phyloP scores from a whole-genome alignment of 306 rosid species.

The Vigna angularis region DNA sequence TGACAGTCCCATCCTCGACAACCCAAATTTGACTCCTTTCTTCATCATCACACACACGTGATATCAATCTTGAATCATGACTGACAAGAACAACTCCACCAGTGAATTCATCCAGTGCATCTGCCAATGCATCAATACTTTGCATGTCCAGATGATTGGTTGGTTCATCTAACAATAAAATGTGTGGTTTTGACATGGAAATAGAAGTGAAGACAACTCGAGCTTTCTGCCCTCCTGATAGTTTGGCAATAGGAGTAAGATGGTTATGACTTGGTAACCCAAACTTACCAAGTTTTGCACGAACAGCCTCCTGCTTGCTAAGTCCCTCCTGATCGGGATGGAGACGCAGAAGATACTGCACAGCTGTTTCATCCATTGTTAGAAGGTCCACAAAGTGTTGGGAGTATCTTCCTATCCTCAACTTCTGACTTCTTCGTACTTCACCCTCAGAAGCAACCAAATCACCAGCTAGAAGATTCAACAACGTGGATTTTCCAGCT shows the following conservation, averaged over 20 bases:
- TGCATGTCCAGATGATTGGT: slow-evolving; percentile 86
- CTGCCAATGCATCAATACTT: slow-evolving; percentile 81
- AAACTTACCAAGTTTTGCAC: slow-evolving; percentile 72
- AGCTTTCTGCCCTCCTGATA: slow-evolving; percentile 76
- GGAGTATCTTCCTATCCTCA: slow-evolving; percentile 73
- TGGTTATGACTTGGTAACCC: slow-evolving; percentile 81
- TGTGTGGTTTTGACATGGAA: slow-evolving; percentile 88
- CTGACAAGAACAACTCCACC: slow-evolving; percentile 84
- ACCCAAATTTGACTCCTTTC: slow-evolving; percentile 85
- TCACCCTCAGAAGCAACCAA: slow-evolving; percentile 71
- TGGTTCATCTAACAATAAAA: slow-evolving; percentile 80
- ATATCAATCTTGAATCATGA: slow-evolving; percentile 80
- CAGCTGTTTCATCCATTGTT: slow-evolving; percentile 74
- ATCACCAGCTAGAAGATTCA: slow-evolving; percentile 76
- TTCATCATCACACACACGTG: slow-evolving; percentile 77
- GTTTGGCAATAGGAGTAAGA: slow-evolving; percentile 74
- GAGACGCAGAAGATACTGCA: slow-evolving; percentile 72
- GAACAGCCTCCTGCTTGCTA: slow-evolving; percentile 80
- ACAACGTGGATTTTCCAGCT: slow-evolving; percentile 70
- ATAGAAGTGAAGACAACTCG: slow-evolving; percentile 85
- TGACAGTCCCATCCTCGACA: slow-evolving; percentile 73
- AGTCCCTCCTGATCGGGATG: slow-evolving; percentile 79
- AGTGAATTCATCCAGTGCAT: slow-evolving; percentile 71
- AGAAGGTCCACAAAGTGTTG: slow-evolving; percentile 75
- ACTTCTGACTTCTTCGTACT: slow-evolving; percentile 73